Base-by-base conservation (phyloP, 345 rosid genomes). In the Stellera chamaejasme region DNA sequence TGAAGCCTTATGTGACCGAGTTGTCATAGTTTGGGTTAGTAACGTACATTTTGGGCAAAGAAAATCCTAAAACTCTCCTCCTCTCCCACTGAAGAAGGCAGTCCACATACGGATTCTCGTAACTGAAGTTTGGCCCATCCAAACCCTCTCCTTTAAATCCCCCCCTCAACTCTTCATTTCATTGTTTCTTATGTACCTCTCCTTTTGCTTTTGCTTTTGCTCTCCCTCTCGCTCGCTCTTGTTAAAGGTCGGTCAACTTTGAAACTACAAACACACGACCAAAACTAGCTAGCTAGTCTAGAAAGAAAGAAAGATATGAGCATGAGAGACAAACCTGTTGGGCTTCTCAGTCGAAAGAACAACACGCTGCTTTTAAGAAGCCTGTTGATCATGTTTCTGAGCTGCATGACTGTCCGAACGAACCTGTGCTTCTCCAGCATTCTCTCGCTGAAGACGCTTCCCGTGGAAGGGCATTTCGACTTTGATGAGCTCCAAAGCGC, bases 91-190 rank as follows among this genome's bases (percentile, higher is more conserved):
- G 59, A 71, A 72, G 76, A 70, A 75, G 68, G 63, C 87, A 75
- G 87, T 83, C 91, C 76, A 69, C 84, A 74, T 79, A 71, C 84
- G 77, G 80, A 68, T 80, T 73, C 86, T 74, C 67, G 56, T 69
- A 66, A 64, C 77, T 49, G 72, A 77, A 69, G 58, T 72, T 64
- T 60, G 69, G 82, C 82, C 78, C 77, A 72, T 69, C 63, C 72
- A 71, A 54, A 73, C 75, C 63, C 51, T 67, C 61, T 51, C 71
- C 88, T 80, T 66, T 85, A 82, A 72, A 82, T 77, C 79, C 27
- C 70, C 73, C 58, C 62, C 77, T 73, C 64, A 61, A 43, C 64
- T 61, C 71, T 61, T 58, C 72, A 52, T 61, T 78, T 75, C 64
- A 74, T 66, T 28, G 61, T 49, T 70, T 61, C 75, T 67, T 65